A percentile compares a stretch with the other conserved stretches of the same genome.
phyloP scores from a whole-genome alignment of 192 early-diverging fungal species.

The Coemansia sp. region DNA sequence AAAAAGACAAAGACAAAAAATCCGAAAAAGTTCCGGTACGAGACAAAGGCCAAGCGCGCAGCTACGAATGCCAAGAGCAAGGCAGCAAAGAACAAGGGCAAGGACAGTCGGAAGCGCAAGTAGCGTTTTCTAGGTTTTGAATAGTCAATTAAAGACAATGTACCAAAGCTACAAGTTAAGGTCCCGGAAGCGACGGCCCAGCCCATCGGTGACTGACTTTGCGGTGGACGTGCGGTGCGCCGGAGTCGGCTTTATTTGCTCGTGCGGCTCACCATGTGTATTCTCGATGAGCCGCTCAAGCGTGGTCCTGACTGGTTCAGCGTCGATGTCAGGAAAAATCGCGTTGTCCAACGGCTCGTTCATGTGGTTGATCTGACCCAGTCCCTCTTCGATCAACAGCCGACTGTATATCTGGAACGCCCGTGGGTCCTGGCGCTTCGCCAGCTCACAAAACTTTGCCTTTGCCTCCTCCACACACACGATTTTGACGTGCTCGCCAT shows the following conservation, averaged over 20 bases:
- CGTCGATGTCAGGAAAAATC: conserved; percentile 34
- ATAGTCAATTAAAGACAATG: background rate
- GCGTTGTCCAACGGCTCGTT: conserved; percentile 38
- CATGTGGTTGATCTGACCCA: conserved; percentile 38
- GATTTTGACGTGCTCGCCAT: conserved; percentile 33
- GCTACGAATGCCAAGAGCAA: background rate
- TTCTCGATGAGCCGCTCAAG: conserved; percentile 19
- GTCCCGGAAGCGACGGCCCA: conserved; percentile 5
- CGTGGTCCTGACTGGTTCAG: conserved; percentile 25
- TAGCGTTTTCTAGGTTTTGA: background rate
- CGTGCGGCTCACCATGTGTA: background rate
- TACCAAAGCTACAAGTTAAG: background rate
- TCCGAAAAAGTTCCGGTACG: conserved; percentile 49
- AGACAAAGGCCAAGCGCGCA: conserved; percentile 47
- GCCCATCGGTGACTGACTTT: conserved; percentile 28
- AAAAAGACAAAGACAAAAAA: conserved; percentile 13
- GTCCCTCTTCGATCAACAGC: conserved; percentile 45
- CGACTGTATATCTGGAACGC: conserved; percentile 41
- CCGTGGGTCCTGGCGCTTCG: conserved; percentile 23
- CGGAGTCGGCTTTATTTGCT: background rate
- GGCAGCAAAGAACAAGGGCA: background rate
- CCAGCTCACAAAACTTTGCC: conserved; percentile 27
- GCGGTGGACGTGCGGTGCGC: conserved; percentile 22
- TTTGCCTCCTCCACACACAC: conserved; percentile 39
- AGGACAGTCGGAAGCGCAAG: background rate